Base-by-base conservation (phyloP, 73 alveolate species). In the Paramecium sexaurelia region DNA sequence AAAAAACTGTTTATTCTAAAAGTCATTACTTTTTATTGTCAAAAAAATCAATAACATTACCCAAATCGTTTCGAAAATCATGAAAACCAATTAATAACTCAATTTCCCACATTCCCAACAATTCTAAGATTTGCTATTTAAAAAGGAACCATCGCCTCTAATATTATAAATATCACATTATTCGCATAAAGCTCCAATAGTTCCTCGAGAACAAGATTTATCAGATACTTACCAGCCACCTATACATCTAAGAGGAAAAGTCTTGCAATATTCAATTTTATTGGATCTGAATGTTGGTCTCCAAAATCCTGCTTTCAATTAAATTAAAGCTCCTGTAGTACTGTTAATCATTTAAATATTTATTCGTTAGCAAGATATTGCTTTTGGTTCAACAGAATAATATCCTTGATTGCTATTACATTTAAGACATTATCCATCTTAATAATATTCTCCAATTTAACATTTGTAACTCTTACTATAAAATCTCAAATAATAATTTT, bases 161-260 rank as follows among this genome's bases (percentile, higher is more conserved):
- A n/a, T 85, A 19, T 56, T 56, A 45, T 55, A 85, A 20, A 85
- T 26, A 55, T 85, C 92, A 26, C 92, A 85, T 55, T 56, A 24
- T 22, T 43, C 83, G 15, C 92, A 85, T 19, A 51, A 36, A 9
- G 92, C 92, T 33, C 92, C 92, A 2, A 55, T 13, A 7, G 55
- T 19, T 7, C 92, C 92, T 5, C 8, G 2, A 15, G 11, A 61
- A 85, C 92, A 85, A 11, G 92, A 26, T 35, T 26, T n/a, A 85
- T 85, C 92, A 24, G 78, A 67, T 20, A 85, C 92, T 3, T 51
- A 7, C 84, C 84, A 51, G 0, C 92, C 85, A 26, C 92, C 92
- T 15, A 27, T 17, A 29, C 92, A 85, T 24, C 56, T 85, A 15
- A 1, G 3, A 33, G 56, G 55, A 7, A 24, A 35, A 0, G 19